Evolutionary conservation across 768 basidiomycete genomes (phyloP).

Genomic region (Mycena epipterygia): DNA sequence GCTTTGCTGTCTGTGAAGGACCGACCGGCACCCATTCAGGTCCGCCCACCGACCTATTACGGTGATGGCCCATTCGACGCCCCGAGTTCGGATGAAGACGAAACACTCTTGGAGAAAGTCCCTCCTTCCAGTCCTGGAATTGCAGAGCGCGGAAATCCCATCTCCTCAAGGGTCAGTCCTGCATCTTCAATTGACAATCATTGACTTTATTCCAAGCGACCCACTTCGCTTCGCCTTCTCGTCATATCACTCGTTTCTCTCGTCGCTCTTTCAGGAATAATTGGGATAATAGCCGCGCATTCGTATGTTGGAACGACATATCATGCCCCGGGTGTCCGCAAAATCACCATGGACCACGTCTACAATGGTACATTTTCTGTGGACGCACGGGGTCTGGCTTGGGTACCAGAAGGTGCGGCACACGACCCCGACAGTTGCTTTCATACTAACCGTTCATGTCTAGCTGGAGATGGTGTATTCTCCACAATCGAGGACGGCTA

Average conservation of each 20-base stretch:
- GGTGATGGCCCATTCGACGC: constrained; percentile 83
- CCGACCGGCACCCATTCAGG: constrained; percentile 23
- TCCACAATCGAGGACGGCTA: constrained; percentile 70
- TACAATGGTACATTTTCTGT: constrained; percentile 91
- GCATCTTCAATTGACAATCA: background rate
- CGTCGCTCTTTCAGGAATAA: constrained; percentile 70
- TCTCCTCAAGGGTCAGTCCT: constrained; percentile 18
- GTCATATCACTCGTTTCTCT: constrained; percentile 72
- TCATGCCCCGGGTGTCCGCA: constrained; percentile 67
- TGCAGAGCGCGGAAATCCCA: constrained; percentile 42
- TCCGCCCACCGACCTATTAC: constrained; percentile 66
- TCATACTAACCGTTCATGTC: background rate
- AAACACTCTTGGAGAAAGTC: constrained; percentile 66
- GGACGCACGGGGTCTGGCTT: constrained; percentile 66
- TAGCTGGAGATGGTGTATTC: constrained; percentile 96
- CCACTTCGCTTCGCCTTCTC: constrained; percentile 71
- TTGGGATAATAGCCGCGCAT: constrained; percentile 85
- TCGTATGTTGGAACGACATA: constrained; percentile 74
- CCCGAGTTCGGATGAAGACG: constrained; percentile 81
- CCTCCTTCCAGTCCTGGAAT: constrained; percentile 40
- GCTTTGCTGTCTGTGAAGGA: constrained; percentile 17
- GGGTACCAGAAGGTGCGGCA: constrained; percentile 91
- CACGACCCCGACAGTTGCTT: background rate
- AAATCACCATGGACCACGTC: constrained; percentile 89
- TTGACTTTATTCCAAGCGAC: constrained; percentile 50